phyloP scores from a whole-genome alignment of 257 asterid genomes.

The Linaria vulgaris region DNA sequence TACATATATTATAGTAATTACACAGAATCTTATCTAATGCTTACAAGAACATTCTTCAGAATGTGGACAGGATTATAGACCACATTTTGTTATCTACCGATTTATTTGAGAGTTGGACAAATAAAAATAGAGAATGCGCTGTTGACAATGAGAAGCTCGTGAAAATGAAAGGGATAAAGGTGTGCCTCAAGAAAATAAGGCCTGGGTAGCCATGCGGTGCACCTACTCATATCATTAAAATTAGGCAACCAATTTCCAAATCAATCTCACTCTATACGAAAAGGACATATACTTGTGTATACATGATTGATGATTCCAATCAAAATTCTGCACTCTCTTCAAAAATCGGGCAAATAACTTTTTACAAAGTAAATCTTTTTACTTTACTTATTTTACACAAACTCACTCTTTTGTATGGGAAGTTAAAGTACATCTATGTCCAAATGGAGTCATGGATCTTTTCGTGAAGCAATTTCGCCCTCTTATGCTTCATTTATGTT shows the following conservation, averaged over 20 bases:
- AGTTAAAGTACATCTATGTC: no score
- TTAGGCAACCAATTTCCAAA: constrained; percentile 28
- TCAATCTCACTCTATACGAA: constrained; percentile 15
- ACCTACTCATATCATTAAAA: constrained; percentile 23
- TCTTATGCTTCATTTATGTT: not conserved
- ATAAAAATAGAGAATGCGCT: constrained; percentile 14
- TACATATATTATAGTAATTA: no score
- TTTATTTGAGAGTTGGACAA: constrained; percentile 28
- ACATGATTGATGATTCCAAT: not conserved
- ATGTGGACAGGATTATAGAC: no score
- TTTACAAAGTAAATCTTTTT: not conserved
- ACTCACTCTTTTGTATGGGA: not conserved
- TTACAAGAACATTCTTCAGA: no score
- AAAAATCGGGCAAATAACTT: not conserved
- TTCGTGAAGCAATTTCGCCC: not conserved
- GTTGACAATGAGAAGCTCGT: constrained; percentile 1
- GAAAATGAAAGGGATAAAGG: constrained; percentile 17
- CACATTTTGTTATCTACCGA: not conserved
- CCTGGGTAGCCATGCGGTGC: constrained; percentile 20
- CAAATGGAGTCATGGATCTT: constrained; percentile 11
- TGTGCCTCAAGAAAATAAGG: constrained; percentile 29
- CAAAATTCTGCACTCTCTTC: not conserved
- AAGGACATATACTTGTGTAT: constrained; percentile 13
- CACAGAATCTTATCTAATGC: no score
- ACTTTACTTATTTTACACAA: not conserved